These are phyloP conservation scores for Pseudogymnoascus destructans DNA, from an alignment of 2,329 filamentous ascomycete species.

Conservation along the genomic window DNA sequence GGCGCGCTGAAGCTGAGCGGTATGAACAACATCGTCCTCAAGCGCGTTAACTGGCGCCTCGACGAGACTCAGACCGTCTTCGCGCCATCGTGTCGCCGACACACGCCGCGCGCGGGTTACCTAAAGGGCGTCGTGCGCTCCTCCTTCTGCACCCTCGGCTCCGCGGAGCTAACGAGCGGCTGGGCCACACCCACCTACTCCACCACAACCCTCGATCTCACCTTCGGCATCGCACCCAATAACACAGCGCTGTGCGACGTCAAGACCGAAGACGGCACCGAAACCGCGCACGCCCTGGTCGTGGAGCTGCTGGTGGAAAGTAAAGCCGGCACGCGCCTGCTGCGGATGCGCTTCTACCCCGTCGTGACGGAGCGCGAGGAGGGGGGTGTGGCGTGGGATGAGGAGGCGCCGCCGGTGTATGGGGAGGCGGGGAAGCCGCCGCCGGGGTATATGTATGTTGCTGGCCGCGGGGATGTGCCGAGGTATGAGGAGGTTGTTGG, in stretches of 20 bases:
- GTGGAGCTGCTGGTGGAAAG: conserved; percentile 91
- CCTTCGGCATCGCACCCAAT: conserved; percentile 43
- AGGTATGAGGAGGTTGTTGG: not conserved
- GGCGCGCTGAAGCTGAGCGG: conserved; percentile 74
- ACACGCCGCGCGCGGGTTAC: conserved; percentile 43
- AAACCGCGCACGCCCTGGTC: conserved; percentile 72
- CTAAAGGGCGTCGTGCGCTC: conserved; percentile 60
- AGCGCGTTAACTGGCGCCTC: conserved; percentile 84
- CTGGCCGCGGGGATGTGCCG: not conserved
- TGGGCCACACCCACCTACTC: conserved; percentile 70
- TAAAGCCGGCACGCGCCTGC: conserved; percentile 80
- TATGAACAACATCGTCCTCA: conserved; percentile 75
- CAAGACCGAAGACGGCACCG: conserved; percentile 59
- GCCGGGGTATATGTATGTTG: conserved; percentile 43
- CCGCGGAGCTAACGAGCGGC: conserved; percentile 68
- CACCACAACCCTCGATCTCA: conserved; percentile 72
- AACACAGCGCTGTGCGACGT: conserved; percentile 63
- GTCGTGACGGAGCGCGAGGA: conserved; percentile 72
- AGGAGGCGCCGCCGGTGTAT: conserved; percentile 88
- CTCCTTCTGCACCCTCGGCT: conserved; percentile 64
- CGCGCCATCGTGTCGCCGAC: conserved; percentile 67
- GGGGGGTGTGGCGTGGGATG: conserved; percentile 90
- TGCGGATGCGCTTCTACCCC: conserved; percentile 83
- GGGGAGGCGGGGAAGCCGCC: conserved; percentile 83
- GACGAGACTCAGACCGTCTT: conserved; percentile 75